These are phyloP conservation scores for Rubroshorea leprosula DNA, from an alignment of 345 rosid genomes.

Conservation along the genomic window DNA sequence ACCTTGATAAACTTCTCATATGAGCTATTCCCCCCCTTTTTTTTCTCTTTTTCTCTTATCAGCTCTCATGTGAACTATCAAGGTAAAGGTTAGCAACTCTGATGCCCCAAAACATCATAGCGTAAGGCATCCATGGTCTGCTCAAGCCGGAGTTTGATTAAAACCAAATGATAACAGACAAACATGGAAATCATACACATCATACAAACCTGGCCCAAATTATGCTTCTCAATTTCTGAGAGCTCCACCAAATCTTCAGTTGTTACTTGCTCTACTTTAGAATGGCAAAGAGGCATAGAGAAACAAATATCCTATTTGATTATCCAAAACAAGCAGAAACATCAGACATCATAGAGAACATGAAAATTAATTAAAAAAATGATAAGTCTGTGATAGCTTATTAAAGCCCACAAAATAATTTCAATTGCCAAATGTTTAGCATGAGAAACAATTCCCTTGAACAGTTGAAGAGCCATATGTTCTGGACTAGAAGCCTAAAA, in stretches of 20 bases:
- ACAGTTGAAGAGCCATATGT: background rate
- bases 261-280: conserved; percentile 71
- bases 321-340: background rate
- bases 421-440: background rate
- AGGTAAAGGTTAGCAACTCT: background rate
- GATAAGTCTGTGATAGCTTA: background rate
- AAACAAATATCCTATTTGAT: conserved; percentile 63
- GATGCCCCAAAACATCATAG: background rate
- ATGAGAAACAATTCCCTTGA: background rate
- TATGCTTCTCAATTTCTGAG: conserved; percentile 86
- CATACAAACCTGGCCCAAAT: conserved; percentile 86
- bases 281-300: conserved; percentile 91
- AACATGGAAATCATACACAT: conserved; percentile 6
- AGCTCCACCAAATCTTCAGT: conserved; percentile 88
- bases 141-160: background rate
- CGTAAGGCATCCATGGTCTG: background rate
- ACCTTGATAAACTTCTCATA: no score
- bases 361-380: conserved; percentile 3
- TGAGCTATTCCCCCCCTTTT: no score
- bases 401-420: background rate
- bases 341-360: conserved; percentile 9
- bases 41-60: no score
- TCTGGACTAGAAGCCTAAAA: background rate
- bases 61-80: conserved; percentile 13
- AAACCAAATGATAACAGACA: background rate